Percentiles rank a stretch among this genome's conserved stretches.
These are phyloP conservation scores for Zygnema circumcarinatum DNA, from an alignment of 139 green algal genomes.

Conservation along the genomic window DNA sequence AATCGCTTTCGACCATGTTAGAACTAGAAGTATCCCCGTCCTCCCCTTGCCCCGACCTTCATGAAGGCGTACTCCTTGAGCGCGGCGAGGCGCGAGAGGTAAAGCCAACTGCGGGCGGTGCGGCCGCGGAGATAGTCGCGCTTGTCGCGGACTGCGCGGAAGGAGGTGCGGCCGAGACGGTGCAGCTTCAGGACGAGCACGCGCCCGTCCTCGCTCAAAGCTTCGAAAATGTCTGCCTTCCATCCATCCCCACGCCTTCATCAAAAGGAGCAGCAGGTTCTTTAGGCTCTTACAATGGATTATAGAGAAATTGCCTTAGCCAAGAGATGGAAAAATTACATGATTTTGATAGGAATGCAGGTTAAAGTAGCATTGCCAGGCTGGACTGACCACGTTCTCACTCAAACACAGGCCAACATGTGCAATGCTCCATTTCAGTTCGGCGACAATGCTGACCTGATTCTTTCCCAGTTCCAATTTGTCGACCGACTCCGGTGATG, in stretches of 20 bases:
- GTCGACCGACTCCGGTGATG: slow-evolving; percentile 84
- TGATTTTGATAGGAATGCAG: no score
- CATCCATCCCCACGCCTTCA: no score
- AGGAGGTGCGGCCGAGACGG: slow-evolving; percentile 93
- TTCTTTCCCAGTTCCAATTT: slow-evolving; percentile 98
- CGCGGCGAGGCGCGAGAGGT: slow-evolving; percentile 90
- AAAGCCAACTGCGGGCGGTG: slow-evolving; percentile 85
- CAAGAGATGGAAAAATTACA: no score
- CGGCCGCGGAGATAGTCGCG: slow-evolving; percentile 89
- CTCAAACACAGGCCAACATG: no score
- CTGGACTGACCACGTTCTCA: no score
- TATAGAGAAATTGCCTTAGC: no score
- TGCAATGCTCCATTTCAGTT: no score
- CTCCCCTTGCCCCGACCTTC: slow-evolving; percentile 62
- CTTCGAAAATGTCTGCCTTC: slow-evolving; percentile 70
- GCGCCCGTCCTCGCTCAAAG: slow-evolving; percentile 79
- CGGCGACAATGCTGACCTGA: slow-evolving; percentile 68
- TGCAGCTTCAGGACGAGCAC: slow-evolving; percentile 94
- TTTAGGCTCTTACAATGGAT: no score
- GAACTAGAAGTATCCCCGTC: no score
- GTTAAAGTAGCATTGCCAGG: no score
- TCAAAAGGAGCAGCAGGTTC: no score
- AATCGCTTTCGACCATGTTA: no score
- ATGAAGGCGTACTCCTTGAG: slow-evolving; percentile 98
- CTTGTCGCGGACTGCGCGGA: slow-evolving; percentile 95